Conservation (phyloP, 2,329 filamentous ascomycete genomes). For the Colletotrichum godetiae region DNA sequence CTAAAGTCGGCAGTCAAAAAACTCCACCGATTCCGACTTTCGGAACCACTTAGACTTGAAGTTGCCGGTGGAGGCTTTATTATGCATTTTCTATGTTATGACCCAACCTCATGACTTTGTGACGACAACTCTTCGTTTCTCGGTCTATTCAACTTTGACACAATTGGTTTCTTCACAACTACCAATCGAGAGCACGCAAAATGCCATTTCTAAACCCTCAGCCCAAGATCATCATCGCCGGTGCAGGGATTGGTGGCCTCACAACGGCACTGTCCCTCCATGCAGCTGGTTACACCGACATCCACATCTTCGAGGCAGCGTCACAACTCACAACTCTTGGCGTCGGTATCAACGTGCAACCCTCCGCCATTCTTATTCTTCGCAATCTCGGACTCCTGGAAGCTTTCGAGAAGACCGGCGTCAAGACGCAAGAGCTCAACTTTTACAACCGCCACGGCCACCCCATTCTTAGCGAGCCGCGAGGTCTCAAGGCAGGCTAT, state of each 20-base stretch:
- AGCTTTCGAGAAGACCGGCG: conserved; percentile 20
- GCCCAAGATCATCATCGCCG: conserved; percentile 42
- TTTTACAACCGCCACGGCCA: conserved; percentile 28
- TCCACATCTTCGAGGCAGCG: conserved; percentile 23
- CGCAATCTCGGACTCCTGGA: conserved; percentile 23
- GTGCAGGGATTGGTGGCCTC: conserved; percentile 36
- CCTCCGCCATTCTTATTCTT: conserved; percentile 21
- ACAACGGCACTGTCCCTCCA: conserved; percentile 29
- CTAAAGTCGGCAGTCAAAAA: not conserved
- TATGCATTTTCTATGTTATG: not conserved
- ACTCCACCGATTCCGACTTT: conserved; percentile 1
- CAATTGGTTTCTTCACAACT: not conserved
- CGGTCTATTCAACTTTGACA: not conserved
- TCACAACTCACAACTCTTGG: conserved; percentile 27
- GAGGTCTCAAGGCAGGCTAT: conserved; percentile 2
- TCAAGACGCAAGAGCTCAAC: conserved; percentile 24
- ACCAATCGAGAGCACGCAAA: not conserved
- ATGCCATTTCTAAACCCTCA: conserved; percentile 1
- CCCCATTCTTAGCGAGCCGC: conserved; percentile 17
- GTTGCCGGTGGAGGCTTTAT: not conserved
- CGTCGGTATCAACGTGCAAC: conserved; percentile 23
- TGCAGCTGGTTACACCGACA: conserved; percentile 24
- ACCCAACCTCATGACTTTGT: not conserved
- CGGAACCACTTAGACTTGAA: conserved; percentile 10
- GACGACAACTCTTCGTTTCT: not conserved